Base-by-base conservation (phyloP, 495 filamentous ascomycete species). In the Aspergillus mulundensis region DNA sequence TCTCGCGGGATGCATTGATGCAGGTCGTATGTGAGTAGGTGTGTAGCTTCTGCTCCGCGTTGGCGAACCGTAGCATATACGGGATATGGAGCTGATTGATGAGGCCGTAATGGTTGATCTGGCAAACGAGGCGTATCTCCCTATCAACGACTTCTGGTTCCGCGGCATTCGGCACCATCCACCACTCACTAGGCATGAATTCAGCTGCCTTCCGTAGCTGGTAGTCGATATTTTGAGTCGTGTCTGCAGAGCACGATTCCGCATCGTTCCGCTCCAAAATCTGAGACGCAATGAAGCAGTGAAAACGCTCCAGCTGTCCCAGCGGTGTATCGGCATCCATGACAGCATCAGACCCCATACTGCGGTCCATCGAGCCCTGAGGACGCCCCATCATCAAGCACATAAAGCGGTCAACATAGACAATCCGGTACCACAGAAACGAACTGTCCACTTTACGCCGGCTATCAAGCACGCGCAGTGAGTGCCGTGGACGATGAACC, bases 341-440 rank as follows among this genome's bases (percentile, higher is more conserved):
- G 59, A 52, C 12, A 42, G 43, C 25, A 1, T 40, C 36, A 14
- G 41, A 54, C 18, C 57, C 38, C 42, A 65, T 67, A 20, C 68
- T 66, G 4, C 47, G 21, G 39, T 80, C 75, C 15, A 52, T 24
- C 11, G 71, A 66, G n/a, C 56, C 62, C 53, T 76, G 71, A 1
- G 79, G 74, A 10, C 81, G 61, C 14, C 80, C 80, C 1, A 82
- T 61, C 19, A 77, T 61, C 8, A 81, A 54, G 21, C 72, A 75
- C 6, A 78, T 45, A 28, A 75, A 68, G 7, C 78, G 74, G 46
- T 83, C 80, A 14, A 59, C 23, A 25, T 47, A 30, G 8, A 59
- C 48, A 12, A 68, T 63, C 24, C 66, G 61, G 43, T 60, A 61
- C 58, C 66, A 71, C 7, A 71, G 54, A 39, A 57, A 46, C 4